Evolutionary conservation across 495 filamentous ascomycete species (phyloP).

Genomic region (Rostrohypoxylon terebratum): DNA sequence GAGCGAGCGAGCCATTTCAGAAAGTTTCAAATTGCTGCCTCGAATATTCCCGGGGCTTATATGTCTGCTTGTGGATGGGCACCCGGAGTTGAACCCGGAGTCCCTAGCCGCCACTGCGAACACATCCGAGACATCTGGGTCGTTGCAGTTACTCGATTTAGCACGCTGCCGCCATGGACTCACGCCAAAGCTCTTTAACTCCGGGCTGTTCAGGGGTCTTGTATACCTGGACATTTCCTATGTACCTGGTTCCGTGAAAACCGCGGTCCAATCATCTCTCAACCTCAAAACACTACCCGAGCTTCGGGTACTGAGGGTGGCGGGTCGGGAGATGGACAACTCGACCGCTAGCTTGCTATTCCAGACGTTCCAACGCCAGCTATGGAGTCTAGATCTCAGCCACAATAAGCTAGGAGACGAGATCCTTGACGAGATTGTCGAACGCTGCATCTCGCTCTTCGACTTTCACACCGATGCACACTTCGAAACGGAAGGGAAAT

Average conservation of each 20-base stretch:
- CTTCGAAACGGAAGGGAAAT: slow-evolving; percentile 53
- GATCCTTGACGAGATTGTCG: slow-evolving; percentile 43
- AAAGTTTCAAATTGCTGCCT: slow-evolving; percentile 47
- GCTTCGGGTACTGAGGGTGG: slow-evolving; percentile 57
- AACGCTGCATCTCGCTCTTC: slow-evolving; percentile 42
- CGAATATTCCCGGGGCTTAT: slow-evolving; percentile 51
- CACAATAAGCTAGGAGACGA: slow-evolving; percentile 55
- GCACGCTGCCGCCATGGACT: slow-evolving; percentile 49
- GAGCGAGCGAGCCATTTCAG: slow-evolving; percentile 47
- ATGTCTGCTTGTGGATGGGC: slow-evolving; percentile 56
- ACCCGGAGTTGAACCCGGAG: slow-evolving; percentile 51
- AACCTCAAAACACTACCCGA: slow-evolving; percentile 48
- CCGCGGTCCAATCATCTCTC: slow-evolving; percentile 44
- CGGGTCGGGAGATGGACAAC: slow-evolving; percentile 55
- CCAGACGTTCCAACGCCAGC: slow-evolving; percentile 45
- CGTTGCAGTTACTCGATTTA: slow-evolving; percentile 52
- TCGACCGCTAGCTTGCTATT: slow-evolving; percentile 45
- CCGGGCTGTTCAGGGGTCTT: slow-evolving; percentile 47
- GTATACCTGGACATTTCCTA: slow-evolving; percentile 62
- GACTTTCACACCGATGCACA: slow-evolving; percentile 42
- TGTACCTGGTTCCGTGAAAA: slow-evolving; percentile 51
- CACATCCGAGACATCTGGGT: slow-evolving; percentile 20
- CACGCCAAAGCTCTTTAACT: slow-evolving; percentile 47
- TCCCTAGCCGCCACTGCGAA: slow-evolving; percentile 30
- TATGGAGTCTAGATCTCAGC: slow-evolving; percentile 63